Conservation (phyloP, 768 basidiomycete species). For the Serendipita sp. region DNA sequence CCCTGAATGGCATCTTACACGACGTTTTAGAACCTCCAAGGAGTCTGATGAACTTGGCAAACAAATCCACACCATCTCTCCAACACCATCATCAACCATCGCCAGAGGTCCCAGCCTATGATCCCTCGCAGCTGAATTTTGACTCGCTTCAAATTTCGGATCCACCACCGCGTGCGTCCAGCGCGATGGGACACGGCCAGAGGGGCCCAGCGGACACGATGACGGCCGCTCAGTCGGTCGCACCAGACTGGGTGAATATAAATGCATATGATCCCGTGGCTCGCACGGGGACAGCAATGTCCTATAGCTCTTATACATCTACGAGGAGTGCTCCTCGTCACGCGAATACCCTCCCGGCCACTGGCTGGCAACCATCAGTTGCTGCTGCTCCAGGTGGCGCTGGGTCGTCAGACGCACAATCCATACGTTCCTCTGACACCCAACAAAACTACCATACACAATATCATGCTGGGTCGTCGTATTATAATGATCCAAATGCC, state of each 20-base stretch:
- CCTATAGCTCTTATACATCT: slow-evolving; percentile 25
- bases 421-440: slow-evolving; percentile 14
- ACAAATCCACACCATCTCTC: slow-evolving; percentile 34
- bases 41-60: slow-evolving; percentile 28
- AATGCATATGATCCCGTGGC: slow-evolving; percentile 31
- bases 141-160: slow-evolving; percentile 38
- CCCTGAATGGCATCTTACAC: background rate
- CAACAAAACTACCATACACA: slow-evolving; percentile 9
- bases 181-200: slow-evolving; percentile 16
- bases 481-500: slow-evolving; percentile 6
- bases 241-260: slow-evolving; percentile 1
- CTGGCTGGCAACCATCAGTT: slow-evolving; percentile 15
- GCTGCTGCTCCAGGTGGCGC: slow-evolving; percentile 8
- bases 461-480: slow-evolving; percentile 8
- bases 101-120: slow-evolving; percentile 25
- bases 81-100: slow-evolving; percentile 24
- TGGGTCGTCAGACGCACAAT: slow-evolving; percentile 8
- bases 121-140: slow-evolving; percentile 31
- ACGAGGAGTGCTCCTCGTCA: slow-evolving; percentile 24
- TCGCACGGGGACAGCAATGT: slow-evolving; percentile 44
- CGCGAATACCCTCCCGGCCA: slow-evolving; percentile 27
- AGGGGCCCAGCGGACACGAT: background rate
- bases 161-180: slow-evolving; percentile 21
- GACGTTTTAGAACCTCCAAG: background rate
- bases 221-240: background rate